Base-by-base conservation (phyloP, 257 asterid species). In the Henckelia pumila region DNA sequence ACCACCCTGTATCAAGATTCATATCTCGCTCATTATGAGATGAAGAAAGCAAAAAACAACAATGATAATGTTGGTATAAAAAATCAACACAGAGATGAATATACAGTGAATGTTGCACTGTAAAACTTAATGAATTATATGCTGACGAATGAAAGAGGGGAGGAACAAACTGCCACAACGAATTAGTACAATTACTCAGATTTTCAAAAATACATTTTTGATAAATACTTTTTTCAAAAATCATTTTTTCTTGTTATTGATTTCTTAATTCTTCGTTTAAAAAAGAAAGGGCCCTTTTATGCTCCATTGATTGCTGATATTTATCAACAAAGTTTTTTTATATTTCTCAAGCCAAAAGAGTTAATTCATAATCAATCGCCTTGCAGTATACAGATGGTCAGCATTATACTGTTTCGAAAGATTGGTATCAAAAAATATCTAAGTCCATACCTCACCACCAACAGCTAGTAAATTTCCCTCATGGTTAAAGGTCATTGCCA, bases 391-490 rank as follows among this genome's bases (percentile, higher is more conserved):
- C 28, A 32, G 26, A 64, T 16, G 56, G 22, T 56, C 49, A 60
- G 30, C 63, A 55, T 26, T 28, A 61, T 56, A 6, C 47, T 20
- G 23, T 59, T 17, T 19, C 20, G 40, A 61, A 30, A 33, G 11
- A 19, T 20, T 61, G 47, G 59, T 17, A 59, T 23, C 47, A 56
- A 19, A 69, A 8, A 61, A 61, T 21, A 11, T 29, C 68, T 67
- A 56, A 57, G 68, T 76, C 56, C 59, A 78, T 88, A 93, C 99
- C 99, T 94, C 95, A 63, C 96, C 92, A 73, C 99, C 99, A 32
- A 79, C 81, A 52, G 99, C 99, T 64, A 94, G 95, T 76, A 90
- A 70, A 78, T 77, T 86, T 66, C 99, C 99, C 25, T 86, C 95
- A 37, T 59, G 66, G 77, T 77, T 83, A 61, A 94, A 94, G 25